A percentile compares a stretch with the other conserved stretches of the same genome.
Evolutionary conservation across 2,329 filamentous ascomycete genomes (phyloP).

Genomic region (Sclerotinia nivalis): DNA sequence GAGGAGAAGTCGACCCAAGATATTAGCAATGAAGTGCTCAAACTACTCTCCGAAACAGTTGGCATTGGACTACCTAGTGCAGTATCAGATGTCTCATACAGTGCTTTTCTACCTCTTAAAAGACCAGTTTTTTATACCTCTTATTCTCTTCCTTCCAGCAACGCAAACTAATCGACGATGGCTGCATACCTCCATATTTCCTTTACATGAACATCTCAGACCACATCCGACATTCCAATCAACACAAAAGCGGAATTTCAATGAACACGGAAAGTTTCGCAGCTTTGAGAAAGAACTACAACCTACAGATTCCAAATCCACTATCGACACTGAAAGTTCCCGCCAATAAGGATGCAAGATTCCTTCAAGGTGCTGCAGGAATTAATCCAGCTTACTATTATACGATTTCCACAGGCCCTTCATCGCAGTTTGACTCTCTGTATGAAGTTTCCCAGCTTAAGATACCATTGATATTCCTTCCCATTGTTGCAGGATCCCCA

Average conservation of each 20-base stretch:
- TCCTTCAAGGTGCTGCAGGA: conserved; percentile 53
- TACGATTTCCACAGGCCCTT: conserved; percentile 40
- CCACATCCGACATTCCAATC: conserved; percentile 36
- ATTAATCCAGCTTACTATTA: conserved; percentile 56
- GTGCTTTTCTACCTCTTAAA: not conserved
- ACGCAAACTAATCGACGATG: conserved; percentile 33
- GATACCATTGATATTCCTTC: conserved; percentile 37
- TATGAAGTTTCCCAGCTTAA: conserved; percentile 43
- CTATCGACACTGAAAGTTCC: conserved; percentile 47
- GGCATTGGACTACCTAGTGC: not conserved
- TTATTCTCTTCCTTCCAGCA: conserved; percentile 32
- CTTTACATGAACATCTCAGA: conserved; percentile 58
- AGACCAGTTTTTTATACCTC: conserved; percentile 22
- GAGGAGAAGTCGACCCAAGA: not conserved
- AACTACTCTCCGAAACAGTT: not conserved
- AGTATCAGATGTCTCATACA: not conserved
- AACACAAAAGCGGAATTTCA: conserved; percentile 25
- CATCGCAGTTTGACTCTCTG: not conserved
- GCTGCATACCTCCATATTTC: conserved; percentile 53
- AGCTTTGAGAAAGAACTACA: conserved; percentile 40
- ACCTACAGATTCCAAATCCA: conserved; percentile 42
- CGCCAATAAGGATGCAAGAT: conserved; percentile 47
- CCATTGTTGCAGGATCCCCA: conserved; percentile 23
- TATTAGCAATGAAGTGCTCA: not conserved
- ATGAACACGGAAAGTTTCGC: conserved; percentile 33